phyloP scores from a whole-genome alignment of 108 stramenopile genomes.

The Cyclotella kingstonii region DNA sequence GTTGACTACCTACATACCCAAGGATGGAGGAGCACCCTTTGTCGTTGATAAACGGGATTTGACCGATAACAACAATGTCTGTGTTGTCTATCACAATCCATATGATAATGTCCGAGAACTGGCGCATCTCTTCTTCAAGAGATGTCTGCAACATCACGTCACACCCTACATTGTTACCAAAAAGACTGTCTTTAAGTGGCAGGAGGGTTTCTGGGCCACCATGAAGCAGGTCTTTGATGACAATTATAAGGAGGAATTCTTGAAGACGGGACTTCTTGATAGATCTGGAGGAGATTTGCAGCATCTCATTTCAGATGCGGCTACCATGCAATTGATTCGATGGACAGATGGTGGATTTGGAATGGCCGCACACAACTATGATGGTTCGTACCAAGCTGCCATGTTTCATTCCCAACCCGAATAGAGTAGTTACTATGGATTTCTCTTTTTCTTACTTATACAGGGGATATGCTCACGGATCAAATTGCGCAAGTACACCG shows the following conservation, averaged over 20 bases:
- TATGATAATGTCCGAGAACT: conserved; percentile 93
- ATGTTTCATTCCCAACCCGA: too few relatives aligned
- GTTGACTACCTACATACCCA: conserved; percentile 89
- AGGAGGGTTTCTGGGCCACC: conserved; percentile 95
- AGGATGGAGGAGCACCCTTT: conserved; percentile 79
- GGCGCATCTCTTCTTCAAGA: conserved; percentile 91
- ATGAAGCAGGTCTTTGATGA: conserved; percentile 94
- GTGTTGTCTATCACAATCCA: conserved; percentile 96
- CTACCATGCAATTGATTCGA: conserved; percentile 96
- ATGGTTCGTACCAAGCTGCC: conserved; percentile 84
- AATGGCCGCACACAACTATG: conserved; percentile 98
- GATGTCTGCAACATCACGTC: conserved; percentile 86
- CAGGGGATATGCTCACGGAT: conserved; percentile 84
- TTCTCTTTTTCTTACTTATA: background rate
- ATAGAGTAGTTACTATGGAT: conserved; percentile 5
- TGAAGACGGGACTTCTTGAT: conserved; percentile 83
- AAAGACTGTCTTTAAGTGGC: conserved; percentile 99
- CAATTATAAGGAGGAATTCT: conserved; percentile 81
- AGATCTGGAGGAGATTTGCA: conserved; percentile 87
- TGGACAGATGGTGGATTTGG: conserved; percentile 98
- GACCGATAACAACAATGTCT: conserved; percentile 91
- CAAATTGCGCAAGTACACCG: conserved; percentile 98
- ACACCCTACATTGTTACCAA: conserved; percentile 97
- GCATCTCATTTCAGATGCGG: conserved; percentile 96
- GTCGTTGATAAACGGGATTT: conserved; percentile 94